Conservation (phyloP, 148 eudicot species). For the Drosera capensis region DNA sequence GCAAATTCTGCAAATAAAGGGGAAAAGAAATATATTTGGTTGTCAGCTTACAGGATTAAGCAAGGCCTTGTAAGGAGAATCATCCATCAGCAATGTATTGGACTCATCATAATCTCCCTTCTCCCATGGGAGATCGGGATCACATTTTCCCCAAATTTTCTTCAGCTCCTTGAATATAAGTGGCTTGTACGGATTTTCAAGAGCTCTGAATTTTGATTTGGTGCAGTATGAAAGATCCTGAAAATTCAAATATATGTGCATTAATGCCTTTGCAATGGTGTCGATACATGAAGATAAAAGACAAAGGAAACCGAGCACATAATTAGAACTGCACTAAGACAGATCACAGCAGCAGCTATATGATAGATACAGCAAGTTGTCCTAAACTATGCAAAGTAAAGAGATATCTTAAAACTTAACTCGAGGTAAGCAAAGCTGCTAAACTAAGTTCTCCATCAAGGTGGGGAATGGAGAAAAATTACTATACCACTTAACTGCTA, state of each 20-base stretch:
- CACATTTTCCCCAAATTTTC: conserved; percentile 52
- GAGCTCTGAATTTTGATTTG: conserved; percentile 50
- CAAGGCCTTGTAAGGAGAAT: conserved; percentile 95
- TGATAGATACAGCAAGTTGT: too few species aligned
- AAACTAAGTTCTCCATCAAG: too few species aligned
- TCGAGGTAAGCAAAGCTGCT: too few species aligned
- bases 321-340: too few species aligned
- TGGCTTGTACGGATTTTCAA: conserved; percentile 72
- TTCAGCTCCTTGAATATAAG: conserved; percentile 69
- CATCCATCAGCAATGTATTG: conserved; percentile 78
- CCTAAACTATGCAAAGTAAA: too few species aligned
- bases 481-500: not conserved
- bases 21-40: not conserved
- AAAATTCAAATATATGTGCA: too few species aligned
- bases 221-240: conserved; percentile 85
- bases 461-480: too few species aligned
- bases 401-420: too few species aligned
- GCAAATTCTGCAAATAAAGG: not conserved
- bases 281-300: not conserved
- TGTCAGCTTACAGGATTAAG: conserved; percentile 68
- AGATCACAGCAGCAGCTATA: too few species aligned
- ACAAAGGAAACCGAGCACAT: too few species aligned
- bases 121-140: conserved; percentile 45
- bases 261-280: not conserved
- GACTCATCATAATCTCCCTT: conserved; percentile 60